Evolutionary conservation across 371 early-diverging fungal species (phyloP).

Genomic region (Mucor saturninus): DNA sequence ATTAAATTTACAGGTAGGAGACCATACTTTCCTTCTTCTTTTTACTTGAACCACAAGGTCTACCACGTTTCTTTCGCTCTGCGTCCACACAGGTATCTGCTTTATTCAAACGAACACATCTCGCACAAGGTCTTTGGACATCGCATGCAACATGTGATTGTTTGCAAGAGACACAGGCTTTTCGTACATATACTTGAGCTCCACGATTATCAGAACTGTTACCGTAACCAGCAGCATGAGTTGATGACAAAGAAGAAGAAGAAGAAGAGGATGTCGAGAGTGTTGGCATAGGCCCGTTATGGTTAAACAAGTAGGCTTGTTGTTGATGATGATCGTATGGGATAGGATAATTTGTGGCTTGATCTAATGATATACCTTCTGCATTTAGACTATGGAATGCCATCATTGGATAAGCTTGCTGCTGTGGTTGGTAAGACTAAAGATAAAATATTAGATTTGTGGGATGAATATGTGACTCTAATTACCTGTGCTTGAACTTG

Average conservation of each 20-base stretch:
- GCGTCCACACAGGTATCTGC: conserved; percentile 61
- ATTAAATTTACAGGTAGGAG: neutral
- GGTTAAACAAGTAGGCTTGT: conserved; percentile 11
- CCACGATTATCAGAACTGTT: conserved; percentile 7
- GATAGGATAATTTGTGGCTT: conserved; percentile 19
- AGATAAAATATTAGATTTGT: neutral
- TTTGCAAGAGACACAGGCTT: conserved; percentile 62
- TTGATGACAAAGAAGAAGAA: conserved; percentile 20
- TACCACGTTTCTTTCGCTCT: conserved; percentile 61
- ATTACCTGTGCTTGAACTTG: conserved; percentile 16
- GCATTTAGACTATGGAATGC: conserved; percentile 18
- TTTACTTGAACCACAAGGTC: conserved; percentile 51
- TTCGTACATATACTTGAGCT: conserved; percentile 47
- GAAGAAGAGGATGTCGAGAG: conserved; percentile 24
- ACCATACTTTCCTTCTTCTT: conserved; percentile 26
- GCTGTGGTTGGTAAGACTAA: neutral
- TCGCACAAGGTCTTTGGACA: conserved; percentile 56
- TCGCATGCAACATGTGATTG: conserved; percentile 64
- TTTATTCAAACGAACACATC: conserved; percentile 58
- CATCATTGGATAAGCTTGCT: conserved; percentile 26
- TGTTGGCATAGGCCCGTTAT: conserved; percentile 15
- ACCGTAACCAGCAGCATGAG: conserved; percentile 1
- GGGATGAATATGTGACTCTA: neutral
- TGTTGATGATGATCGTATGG: conserved; percentile 20
- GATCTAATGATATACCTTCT: conserved; percentile 14